Conservation (phyloP, 345 rosid species). For the Lumnitzera racemosa region DNA sequence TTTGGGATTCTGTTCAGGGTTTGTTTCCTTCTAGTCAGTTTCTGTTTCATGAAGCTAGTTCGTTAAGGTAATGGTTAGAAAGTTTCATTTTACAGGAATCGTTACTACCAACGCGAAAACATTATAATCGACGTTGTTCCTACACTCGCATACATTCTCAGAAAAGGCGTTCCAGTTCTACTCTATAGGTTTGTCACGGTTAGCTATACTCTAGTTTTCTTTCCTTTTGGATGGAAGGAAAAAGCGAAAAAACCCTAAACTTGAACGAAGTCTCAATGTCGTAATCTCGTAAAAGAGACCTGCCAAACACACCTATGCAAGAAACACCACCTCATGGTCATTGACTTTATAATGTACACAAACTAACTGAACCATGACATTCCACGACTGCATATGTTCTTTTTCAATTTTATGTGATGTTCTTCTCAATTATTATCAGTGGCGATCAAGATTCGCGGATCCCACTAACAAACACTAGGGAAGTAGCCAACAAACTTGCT, state of each 20-base stretch:
- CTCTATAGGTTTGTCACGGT: not conserved
- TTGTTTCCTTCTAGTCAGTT: not conserved
- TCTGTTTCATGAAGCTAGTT: not conserved
- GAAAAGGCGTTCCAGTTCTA: not conserved
- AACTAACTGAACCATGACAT: no score
- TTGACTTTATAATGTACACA: no score
- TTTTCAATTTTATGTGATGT: not conserved
- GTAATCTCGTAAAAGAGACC: no score
- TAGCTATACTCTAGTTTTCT: not conserved
- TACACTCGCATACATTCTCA: not conserved
- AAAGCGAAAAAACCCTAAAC: not conserved
- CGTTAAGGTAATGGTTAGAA: no score
- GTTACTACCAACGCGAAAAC: constrained; percentile 20
- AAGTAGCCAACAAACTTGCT: not conserved
- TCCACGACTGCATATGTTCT: not conserved
- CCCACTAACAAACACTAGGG: constrained; percentile 1
- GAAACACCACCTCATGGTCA: no score
- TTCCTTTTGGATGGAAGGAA: not conserved
- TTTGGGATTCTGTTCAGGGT: constrained; percentile 34
- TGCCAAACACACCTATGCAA: no score
- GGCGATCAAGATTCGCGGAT: constrained; percentile 6
- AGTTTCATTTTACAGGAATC: constrained; percentile 14
- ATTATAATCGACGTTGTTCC: constrained; percentile 16
- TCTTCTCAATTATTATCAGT: not conserved
- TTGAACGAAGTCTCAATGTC: not conserved